Base-by-base conservation (phyloP, 371 early-diverging fungal genomes). In the Mucor velutinosus region DNA sequence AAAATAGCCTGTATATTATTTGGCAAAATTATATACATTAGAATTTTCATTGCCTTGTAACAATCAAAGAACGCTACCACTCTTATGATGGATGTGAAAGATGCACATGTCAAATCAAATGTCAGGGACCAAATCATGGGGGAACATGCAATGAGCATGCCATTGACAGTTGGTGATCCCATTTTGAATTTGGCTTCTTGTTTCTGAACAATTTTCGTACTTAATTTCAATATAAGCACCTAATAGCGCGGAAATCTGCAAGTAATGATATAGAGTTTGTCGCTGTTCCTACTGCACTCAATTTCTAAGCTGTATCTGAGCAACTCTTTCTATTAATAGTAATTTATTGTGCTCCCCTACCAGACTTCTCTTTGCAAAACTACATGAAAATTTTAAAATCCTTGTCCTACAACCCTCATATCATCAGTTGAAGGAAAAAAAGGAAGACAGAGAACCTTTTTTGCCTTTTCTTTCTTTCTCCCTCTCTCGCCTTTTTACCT, bases 401-500 rank as follows among this genome's bases (percentile, higher is more conserved):
- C 23, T 58, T 58, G 58, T 58, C 58, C 56, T 39, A 53, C 56
- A 57, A 23, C 29, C 55, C 30, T 55, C 7, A 29, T 62, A 35
- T 35, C 6, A 35, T 33, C 25, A 39, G 33, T 63, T n/a, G 6
- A 43, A 43, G 11, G 7, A 49, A 19, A n/a, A 64, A 64, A 64
- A 35, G n/a, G 33, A 58, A 37, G 2, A 27, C 47, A 32, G 27
- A 6, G 27, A 43, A 17, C 30, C 58, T 58, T 32, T 35, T 62
- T 33, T 45, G 61, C 62, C 58, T 47, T 51, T 21, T 62, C 25
- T 35, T 14, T 41, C 62, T 58, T 39, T 66, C 39, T 58, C 45
- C 8, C 41, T 60, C 51, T 66, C 49, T 41, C 43, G 55, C 53
- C 61, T 47, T 58, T 56, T 58, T 64, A 33, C 51, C 37, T 47